Base-by-base conservation (phyloP, 2,329 filamentous ascomycete species). In the Colletotrichum sp. region DNA sequence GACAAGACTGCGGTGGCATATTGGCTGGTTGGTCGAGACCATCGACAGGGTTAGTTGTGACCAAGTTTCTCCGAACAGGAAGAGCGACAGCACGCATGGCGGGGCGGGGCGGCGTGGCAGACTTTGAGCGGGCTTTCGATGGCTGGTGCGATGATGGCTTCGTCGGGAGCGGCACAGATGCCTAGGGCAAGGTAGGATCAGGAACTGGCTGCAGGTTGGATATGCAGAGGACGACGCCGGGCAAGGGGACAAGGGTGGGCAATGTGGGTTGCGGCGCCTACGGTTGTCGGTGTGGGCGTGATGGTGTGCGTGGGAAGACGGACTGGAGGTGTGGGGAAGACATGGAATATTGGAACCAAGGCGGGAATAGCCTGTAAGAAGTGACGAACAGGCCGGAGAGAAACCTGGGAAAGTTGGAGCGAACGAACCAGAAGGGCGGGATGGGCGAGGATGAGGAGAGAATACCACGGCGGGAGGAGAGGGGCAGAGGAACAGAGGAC, bases 101-200 rank as follows among this genome's bases (percentile, higher is more conserved):
- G 57, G 66, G 60, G 67, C 57, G 60, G 71, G 34, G 66, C 71
- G 71, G 71, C 66, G 66, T 60, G 66, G 52, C 66, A 70, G 66
- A 3, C 44, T 32, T 74, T 49, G 4, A 39, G 63, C 24, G 32
- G n/a, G 24, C 18, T 9, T 18, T 39, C 30, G 39, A 64, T 63
- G 65, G 57, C 66, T 62, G 64, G 55, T 32, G 30, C 52, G 44
- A 59, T 70, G 71, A 70, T 69, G 71, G 44, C 52, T 44, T 44
- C 21, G 26, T 66, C 68, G 72, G 68, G 72, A 66, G 52, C 49
- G 72, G 72, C 72, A 55, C 60, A 55, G 67, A 26, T 36, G 67
- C 67, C 72, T 21, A 66, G 72, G 49, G 34, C 21, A 62, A 62
- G 49, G 34, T 32, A 60, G 32, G 16, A 63, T 39, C 69, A 72